Evolutionary conservation across 768 basidiomycete genomes (phyloP), one percentile per base, ranked within the genome.

Genomic region (Leccinum truebloodii): DNA sequence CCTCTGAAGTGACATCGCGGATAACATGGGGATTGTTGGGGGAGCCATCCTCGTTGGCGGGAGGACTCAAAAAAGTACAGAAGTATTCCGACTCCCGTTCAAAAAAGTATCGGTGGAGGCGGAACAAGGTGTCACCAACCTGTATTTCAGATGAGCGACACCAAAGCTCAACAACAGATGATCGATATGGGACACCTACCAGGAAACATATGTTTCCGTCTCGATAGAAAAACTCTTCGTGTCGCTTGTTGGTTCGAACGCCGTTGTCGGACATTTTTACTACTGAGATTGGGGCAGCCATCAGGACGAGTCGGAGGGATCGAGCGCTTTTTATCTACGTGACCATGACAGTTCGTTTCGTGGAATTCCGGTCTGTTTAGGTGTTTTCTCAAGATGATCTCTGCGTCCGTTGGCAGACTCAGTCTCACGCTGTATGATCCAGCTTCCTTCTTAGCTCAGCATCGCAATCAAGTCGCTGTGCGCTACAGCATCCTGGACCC

Each of bases 181-280:
- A 46, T 52, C 3, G 6, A 30, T 12, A 7, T 20, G 4, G 6
- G 32, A n/a, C 1, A 68, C 81, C 57, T 62, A 87, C 87, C 28
- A 84, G 55, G 58, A 88, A 80, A 3, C 76, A 77, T 0, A 87
- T 62, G 64, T 87, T 86, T 0, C 81, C 88, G 1, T 80, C 81
- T 0, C 74, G 69, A 12, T 89, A 67, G 55, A 85, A 88, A 60
- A 83, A 89, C 0, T 78, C 69, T 0, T 69, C 62, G 44, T 76
- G 70, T 22, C 62, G 60, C 35, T 59, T 64, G 39, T 75, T 62
- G 2, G 70, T 30, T 0, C 52, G 57, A 0, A 78, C 59, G 0
- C 70, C 65, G 0, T 35, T 55, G 0, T 34, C 34, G 0, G 69
- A 13, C 63, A 61, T 64, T 0, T 0, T 49, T 32, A 30, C 22